Percentiles rank a stretch among this genome's conserved stretches.
Evolutionary conservation across 2,329 filamentous ascomycete genomes (phyloP).

Genomic region (Trichoderma aggressivum): DNA sequence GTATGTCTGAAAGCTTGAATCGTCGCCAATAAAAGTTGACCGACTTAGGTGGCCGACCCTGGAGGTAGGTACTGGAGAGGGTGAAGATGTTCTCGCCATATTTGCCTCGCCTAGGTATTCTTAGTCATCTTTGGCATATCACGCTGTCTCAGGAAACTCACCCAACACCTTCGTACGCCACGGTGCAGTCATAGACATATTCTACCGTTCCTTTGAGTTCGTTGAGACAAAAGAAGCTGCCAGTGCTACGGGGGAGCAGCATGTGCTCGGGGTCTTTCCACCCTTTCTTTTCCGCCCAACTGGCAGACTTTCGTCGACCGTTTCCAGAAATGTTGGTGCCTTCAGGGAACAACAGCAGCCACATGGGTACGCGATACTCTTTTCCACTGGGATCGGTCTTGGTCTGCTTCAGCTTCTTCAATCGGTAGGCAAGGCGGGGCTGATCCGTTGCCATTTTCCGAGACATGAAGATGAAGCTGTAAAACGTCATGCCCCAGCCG

Average conservation of each 20-base stretch:
- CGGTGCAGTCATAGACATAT: slow-evolving; percentile 88
- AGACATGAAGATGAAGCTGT: slow-evolving; percentile 89
- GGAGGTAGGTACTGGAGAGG: slow-evolving; percentile 79
- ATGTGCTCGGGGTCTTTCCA: slow-evolving; percentile 70
- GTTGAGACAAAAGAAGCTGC: slow-evolving; percentile 73
- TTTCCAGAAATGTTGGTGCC: slow-evolving; percentile 77
- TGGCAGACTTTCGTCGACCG: slow-evolving; percentile 65
- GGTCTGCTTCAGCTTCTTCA: slow-evolving; percentile 63
- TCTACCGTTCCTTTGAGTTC: slow-evolving; percentile 72
- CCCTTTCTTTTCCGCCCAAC: slow-evolving; percentile 74
- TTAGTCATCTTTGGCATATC: background rate
- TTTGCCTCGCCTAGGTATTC: slow-evolving; percentile 58
- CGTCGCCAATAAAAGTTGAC: slow-evolving; percentile 97
- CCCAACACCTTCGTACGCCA: slow-evolving; percentile 92
- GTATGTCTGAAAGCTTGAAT: slow-evolving; percentile 77
- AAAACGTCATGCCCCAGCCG: slow-evolving; percentile 79
- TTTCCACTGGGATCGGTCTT: slow-evolving; percentile 53
- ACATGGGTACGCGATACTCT: slow-evolving; percentile 73
- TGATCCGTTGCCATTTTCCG: slow-evolving; percentile 81
- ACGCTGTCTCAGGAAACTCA: slow-evolving; percentile 48
- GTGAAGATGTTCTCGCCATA: slow-evolving; percentile 93
- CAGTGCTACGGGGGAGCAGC: slow-evolving; percentile 76
- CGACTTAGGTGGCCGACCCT: slow-evolving; percentile 85
- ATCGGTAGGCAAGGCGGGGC: slow-evolving; percentile 68
- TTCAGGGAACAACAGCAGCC: slow-evolving; percentile 84